phyloP scores from a whole-genome alignment of 495 filamentous ascomycete species.

The Parathielavia hyrcaniae region DNA sequence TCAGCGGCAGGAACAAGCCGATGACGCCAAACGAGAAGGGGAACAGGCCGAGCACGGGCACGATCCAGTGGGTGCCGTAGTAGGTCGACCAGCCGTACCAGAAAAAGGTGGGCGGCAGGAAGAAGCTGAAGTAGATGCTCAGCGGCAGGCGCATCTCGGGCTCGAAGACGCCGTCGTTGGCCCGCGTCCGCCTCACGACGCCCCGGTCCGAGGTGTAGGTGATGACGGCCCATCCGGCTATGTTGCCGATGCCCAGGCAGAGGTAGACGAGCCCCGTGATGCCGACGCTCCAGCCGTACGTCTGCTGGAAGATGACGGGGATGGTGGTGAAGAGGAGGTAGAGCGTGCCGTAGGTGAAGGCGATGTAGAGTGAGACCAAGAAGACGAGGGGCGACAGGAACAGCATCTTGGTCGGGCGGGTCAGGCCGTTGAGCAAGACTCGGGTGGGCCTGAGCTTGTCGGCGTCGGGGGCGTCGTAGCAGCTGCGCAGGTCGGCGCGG shows the following conservation, averaged over 20 bases:
- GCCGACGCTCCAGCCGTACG: constrained; percentile 42
- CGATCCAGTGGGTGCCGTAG: constrained; percentile 38
- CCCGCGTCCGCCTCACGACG: constrained; percentile 36
- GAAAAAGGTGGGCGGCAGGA: constrained; percentile 42
- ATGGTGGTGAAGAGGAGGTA: constrained; percentile 74
- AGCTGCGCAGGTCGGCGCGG: constrained; percentile 34
- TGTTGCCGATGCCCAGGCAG: constrained; percentile 41
- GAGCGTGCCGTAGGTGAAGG: constrained; percentile 66
- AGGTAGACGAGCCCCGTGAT: constrained; percentile 43
- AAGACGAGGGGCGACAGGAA: constrained; percentile 59
- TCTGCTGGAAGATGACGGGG: constrained; percentile 52
- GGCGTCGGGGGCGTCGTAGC: constrained; percentile 26
- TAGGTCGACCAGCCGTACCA: constrained; percentile 44
- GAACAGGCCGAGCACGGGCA: constrained; percentile 47
- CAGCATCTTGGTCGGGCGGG: constrained; percentile 53
- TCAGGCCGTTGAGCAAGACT: constrained; percentile 39
- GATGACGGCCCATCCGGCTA: constrained; percentile 33
- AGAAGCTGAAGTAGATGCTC: constrained; percentile 34
- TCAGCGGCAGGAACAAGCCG: constrained; percentile 46
- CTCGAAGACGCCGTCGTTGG: constrained; percentile 50
- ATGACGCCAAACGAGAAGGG: constrained; percentile 50
- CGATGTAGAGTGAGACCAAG: constrained; percentile 64
- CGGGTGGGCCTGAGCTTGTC: constrained; percentile 18
- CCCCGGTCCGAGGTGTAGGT: constrained; percentile 38
- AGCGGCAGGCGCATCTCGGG: constrained; percentile 51